Evolutionary conservation across 2,329 filamentous ascomycete species (phyloP).

Genomic region (Cladorrhinum sp.): DNA sequence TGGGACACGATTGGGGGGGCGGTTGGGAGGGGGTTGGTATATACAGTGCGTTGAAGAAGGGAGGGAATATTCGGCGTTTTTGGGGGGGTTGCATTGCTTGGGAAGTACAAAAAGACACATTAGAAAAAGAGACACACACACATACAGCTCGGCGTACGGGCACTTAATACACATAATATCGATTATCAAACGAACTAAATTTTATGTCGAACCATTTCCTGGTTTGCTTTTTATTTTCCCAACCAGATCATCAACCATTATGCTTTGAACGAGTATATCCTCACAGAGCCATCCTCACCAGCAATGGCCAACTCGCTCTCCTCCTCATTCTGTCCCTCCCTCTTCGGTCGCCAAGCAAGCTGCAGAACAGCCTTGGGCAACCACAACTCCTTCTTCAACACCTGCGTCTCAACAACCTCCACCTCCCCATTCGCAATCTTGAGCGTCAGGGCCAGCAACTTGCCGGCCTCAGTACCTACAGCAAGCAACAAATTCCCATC

Average conservation of each 20-base stretch:
- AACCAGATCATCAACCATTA: conserved; percentile 14
- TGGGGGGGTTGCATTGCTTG: not conserved
- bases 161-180: conserved; percentile 3
- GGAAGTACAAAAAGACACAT: not conserved
- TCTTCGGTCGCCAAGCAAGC: conserved; percentile 63
- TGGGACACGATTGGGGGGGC: not conserved
- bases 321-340: conserved; percentile 25
- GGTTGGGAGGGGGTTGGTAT: not conserved
- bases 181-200: not conserved
- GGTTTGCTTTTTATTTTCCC: conserved; percentile 14
- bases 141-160: not conserved
- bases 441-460: conserved; percentile 43
- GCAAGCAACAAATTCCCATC: conserved; percentile 44
- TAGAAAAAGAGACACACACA: not conserved
- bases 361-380: conserved; percentile 65
- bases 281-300: conserved; percentile 59
- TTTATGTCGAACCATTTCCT: too few species aligned
- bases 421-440: conserved; percentile 33
- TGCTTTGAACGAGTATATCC: conserved; percentile 44
- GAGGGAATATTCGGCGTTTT: not conserved
- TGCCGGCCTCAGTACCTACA: conserved; percentile 56
- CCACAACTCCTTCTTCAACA: conserved; percentile 42
- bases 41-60: not conserved
- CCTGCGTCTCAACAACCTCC: conserved; percentile 36
- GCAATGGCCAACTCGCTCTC: conserved; percentile 47